Evolutionary conservation across 176 grass and related monocot species (phyloP).

Genomic region (Chloris gayana): DNA sequence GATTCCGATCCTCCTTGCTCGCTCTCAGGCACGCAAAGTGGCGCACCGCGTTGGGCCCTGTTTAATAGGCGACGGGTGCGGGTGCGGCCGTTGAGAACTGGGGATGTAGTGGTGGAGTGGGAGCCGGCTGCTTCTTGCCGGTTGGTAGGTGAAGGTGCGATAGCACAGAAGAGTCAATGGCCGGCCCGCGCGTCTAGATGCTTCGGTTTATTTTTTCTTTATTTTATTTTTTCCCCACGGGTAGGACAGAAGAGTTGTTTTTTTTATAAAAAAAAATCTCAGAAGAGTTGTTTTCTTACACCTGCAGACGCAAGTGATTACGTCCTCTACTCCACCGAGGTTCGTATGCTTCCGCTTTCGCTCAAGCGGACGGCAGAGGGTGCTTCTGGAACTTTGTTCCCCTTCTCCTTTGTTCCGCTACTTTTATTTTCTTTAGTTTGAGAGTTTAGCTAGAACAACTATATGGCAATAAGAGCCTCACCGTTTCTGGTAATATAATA

Average conservation of each 20-base stretch:
- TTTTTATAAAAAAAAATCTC: too few relatives aligned
- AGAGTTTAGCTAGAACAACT: too few relatives aligned
- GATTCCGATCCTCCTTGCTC: background rate
- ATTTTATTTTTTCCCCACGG: background rate
- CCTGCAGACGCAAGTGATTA: constrained; percentile 9
- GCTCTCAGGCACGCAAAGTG: background rate
- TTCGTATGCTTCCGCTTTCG: background rate
- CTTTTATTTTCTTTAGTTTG: too few relatives aligned
- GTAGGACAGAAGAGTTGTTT: background rate
- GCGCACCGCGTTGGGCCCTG: background rate
- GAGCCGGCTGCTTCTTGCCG: background rate
- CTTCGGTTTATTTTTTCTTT: background rate
- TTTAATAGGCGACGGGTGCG: constrained; percentile 37
- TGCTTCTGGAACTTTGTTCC: background rate
- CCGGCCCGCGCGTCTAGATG: background rate
- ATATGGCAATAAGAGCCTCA: too few relatives aligned
- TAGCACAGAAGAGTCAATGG: background rate
- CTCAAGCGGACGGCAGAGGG: too few relatives aligned
- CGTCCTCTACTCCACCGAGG: background rate
- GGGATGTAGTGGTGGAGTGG: background rate
- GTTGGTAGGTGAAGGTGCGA: background rate
- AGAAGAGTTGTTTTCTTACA: background rate
- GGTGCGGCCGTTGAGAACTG: background rate
- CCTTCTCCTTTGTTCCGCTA: too few relatives aligned
- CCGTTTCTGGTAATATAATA: too few relatives aligned